phyloP scores from a whole-genome alignment of 768 basidiomycete species.

The Holtermanniella nyarrowii region DNA sequence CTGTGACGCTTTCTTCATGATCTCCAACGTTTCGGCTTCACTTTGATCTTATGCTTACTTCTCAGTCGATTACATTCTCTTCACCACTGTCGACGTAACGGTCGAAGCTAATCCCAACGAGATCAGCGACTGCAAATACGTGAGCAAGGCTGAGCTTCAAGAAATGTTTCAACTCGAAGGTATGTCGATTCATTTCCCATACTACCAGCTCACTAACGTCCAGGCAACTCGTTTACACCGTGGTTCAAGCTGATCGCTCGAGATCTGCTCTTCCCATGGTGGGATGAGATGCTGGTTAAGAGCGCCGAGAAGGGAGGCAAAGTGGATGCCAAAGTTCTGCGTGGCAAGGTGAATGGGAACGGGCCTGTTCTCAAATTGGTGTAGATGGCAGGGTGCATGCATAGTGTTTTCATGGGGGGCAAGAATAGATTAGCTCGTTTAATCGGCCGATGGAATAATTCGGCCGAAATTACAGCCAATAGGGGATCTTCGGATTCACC shows the following conservation, averaged over 20 bases:
- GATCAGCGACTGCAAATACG: conserved; percentile 82
- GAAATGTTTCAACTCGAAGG: conserved; percentile 76
- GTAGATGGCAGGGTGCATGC: background rate
- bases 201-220: background rate
- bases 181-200: conserved; percentile 39
- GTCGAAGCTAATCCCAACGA: conserved; percentile 78
- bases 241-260: conserved; percentile 99
- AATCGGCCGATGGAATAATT: too few species aligned
- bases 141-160: conserved; percentile 78
- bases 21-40: too few species aligned
- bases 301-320: conserved; percentile 38
- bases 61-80: conserved; percentile 93
- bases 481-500: too few species aligned
- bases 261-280: conserved; percentile 96
- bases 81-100: conserved; percentile 77
- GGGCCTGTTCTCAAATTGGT: conserved; percentile 9
- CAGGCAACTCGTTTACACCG: conserved; percentile 85
- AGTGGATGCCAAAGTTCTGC: conserved; percentile 6
- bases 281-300: conserved; percentile 74
- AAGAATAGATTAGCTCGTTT: too few species aligned
- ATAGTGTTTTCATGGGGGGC: too few species aligned
- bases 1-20: too few species aligned
- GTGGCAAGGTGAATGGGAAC: conserved; percentile 9
- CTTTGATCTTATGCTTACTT: background rate
- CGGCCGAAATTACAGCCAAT: too few species aligned